Percentiles rank a stretch among this genome's conserved stretches.
These are phyloP conservation scores for Phylloporus sp. DNA, from an alignment of 768 basidiomycete species.

Conservation along the genomic window DNA sequence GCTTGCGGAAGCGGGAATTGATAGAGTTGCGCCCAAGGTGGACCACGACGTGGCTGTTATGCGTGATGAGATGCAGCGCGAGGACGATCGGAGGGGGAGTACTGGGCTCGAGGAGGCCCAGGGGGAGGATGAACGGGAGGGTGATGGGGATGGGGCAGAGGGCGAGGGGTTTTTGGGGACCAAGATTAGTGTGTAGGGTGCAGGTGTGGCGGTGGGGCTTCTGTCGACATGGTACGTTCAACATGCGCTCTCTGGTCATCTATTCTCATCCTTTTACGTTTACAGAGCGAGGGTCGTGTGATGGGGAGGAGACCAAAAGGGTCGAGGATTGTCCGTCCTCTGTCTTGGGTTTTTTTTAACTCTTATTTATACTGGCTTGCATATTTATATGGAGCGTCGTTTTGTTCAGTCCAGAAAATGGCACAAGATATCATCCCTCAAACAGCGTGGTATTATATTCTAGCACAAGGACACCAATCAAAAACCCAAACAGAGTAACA, in stretches of 20 bases:
- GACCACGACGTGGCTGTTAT: conserved; percentile 81
- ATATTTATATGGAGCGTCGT: neutral
- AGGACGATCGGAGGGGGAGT: conserved; percentile 43
- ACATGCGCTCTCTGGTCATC: neutral
- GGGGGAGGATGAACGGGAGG: conserved; percentile 24
- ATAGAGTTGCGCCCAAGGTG: conserved; percentile 81
- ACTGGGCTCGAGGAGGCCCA: conserved; percentile 19
- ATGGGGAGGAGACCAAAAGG: no score
- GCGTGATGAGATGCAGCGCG: conserved; percentile 71
- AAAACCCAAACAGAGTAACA: neutral
- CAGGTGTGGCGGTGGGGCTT: neutral
- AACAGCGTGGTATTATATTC: neutral
- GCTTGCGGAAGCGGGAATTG: conserved; percentile 82
- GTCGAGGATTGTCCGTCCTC: no score
- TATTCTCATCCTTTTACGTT: neutral
- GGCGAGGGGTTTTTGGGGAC: conserved; percentile 30
- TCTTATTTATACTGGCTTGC: neutral
- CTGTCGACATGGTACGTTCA: neutral
- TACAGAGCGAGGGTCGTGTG: neutral
- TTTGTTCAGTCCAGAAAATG: neutral
- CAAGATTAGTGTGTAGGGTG: conserved; percentile 19
- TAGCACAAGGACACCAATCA: neutral
- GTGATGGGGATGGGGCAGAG: conserved; percentile 27
- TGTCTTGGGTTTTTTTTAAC: neutral
- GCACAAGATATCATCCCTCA: neutral